These are phyloP conservation scores for Sphaerulina musiva DNA, from an alignment of 2,329 filamentous ascomycete genomes.

Conservation along the genomic window DNA sequence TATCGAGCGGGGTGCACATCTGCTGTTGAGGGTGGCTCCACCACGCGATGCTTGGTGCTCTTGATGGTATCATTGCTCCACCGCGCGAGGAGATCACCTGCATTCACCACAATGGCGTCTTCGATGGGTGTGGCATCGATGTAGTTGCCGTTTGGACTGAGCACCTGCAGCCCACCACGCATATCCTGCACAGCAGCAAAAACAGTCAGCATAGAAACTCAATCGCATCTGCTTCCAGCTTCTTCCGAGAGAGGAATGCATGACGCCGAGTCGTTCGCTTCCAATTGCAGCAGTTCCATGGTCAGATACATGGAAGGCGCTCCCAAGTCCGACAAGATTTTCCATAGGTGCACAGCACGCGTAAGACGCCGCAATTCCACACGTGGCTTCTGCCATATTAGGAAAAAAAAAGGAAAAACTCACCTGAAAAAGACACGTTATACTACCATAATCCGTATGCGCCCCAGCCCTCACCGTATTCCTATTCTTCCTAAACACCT, in stretches of 20 bases:
- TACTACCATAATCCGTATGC: slow-evolving; percentile 60
- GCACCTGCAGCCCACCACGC: slow-evolving; percentile 54
- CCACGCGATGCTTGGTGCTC: slow-evolving; percentile 82
- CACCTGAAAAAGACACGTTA: slow-evolving; percentile 46
- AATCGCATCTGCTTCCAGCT: neutral
- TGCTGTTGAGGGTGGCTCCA: slow-evolving; percentile 63
- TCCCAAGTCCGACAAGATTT: neutral
- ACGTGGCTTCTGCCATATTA: neutral
- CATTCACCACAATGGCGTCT: slow-evolving; percentile 79
- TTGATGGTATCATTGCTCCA: slow-evolving; percentile 83
- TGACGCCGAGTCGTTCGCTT: neutral
- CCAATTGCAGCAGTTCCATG: neutral
- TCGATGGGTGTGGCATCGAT: slow-evolving; percentile 77
- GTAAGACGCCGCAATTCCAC: neutral
- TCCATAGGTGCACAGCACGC: neutral
- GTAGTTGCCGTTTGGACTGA: slow-evolving; percentile 65
- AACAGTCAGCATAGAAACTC: neutral
- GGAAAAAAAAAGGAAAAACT: slow-evolving; percentile 2
- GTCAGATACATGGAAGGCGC: neutral
- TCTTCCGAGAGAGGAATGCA: neutral
- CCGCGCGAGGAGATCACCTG: slow-evolving; percentile 74
- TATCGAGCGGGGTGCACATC: slow-evolving; percentile 66
- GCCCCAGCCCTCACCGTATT: slow-evolving; percentile 62
- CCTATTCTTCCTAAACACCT: slow-evolving; percentile 47
- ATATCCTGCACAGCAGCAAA: slow-evolving; percentile 38